Evolutionary conservation across 2,329 filamentous ascomycete genomes (phyloP), one percentile per base, ranked within the genome.

Genomic region (Fusarium citri): DNA sequence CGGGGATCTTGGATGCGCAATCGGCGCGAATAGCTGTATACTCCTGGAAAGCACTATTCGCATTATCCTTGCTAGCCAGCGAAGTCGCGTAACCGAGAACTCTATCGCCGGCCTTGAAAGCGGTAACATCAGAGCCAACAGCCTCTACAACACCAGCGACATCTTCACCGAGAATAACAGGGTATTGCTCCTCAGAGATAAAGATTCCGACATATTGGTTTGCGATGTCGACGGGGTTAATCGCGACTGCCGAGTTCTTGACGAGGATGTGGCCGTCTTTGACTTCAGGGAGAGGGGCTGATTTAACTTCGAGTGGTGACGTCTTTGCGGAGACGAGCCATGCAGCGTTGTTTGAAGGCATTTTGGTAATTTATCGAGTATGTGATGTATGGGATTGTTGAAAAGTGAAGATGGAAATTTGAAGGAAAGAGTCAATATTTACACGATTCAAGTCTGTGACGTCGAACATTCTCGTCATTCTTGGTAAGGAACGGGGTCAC

Each of bases 131-230:
- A 12, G 71, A 34, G 5, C 79, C 78, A 6, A 81, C 64, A 11
- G 77, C 71, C 7, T 74, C 71, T 8, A 81, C 76, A 11, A 72
- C 73, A 5, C 80, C 79, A 1, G 80, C 74, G 41, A 75, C 76
- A 66, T 76, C 80, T 25, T 68, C 70, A 1, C 76, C 80, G 60
- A 55, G 69, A 28, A 83, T 68, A 1, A 64, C 34, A 2, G 68
- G 68, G 14, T 70, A 70, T 42, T 71, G 53, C 1, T 57, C 53
- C 3, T 25, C 55, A 0, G 51, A 20, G 12, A 69, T 40, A 2
- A 68, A 55, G 3, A 68, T 41, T 8, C 50, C 51, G n/a, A 65
- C 54, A 40, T 68, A 49, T 47, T 78, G 75, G 15, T 76, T 73
- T 37, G 64, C 57, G 28, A 68, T 48, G 20, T 79, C 76, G 15